Evolutionary conservation across 768 basidiomycete species (phyloP).

Genomic region (Suillus subaureus): DNA sequence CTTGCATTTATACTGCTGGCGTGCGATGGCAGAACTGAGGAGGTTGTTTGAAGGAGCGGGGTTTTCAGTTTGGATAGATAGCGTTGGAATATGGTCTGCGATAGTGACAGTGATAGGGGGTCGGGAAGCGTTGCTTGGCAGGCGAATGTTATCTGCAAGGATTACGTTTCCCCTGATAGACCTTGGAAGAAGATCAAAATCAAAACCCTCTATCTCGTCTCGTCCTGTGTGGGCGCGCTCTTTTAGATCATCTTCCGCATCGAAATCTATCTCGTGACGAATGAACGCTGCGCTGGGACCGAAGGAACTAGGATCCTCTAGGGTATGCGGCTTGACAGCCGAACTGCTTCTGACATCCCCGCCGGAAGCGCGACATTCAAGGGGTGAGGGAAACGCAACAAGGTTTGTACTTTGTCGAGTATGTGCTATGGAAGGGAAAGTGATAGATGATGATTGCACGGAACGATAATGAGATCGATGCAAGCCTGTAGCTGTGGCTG

Average conservation of each 20-base stretch:
- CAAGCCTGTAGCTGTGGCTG: slow-evolving; percentile 43
- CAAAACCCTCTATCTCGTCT: slow-evolving; percentile 21
- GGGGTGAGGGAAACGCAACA: background rate
- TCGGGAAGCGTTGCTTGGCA: background rate
- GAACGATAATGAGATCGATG: slow-evolving; percentile 31
- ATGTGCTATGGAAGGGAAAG: slow-evolving; percentile 22
- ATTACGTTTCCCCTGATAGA: background rate
- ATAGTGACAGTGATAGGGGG: background rate
- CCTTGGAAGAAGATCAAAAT: slow-evolving; percentile 30
- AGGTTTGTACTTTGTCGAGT: slow-evolving; percentile 7
- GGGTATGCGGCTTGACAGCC: background rate
- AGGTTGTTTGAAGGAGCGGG: background rate
- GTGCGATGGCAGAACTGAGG: slow-evolving; percentile 19
- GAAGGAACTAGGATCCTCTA: slow-evolving; percentile 8
- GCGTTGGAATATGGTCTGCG: background rate
- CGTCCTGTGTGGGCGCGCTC: slow-evolving; percentile 18
- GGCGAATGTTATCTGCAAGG: background rate
- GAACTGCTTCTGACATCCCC: background rate
- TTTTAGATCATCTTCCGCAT: slow-evolving; percentile 9
- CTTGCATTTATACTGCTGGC: slow-evolving; percentile 34
- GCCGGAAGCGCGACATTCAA: background rate
- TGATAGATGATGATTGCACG: slow-evolving; percentile 21
- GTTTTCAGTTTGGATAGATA: background rate
- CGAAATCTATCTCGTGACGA: slow-evolving; percentile 15
- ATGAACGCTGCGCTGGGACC: slow-evolving; percentile 35